These are phyloP conservation scores for Quercus berberidifolia DNA, from an alignment of 306 rosid genomes.

Conservation along the genomic window DNA sequence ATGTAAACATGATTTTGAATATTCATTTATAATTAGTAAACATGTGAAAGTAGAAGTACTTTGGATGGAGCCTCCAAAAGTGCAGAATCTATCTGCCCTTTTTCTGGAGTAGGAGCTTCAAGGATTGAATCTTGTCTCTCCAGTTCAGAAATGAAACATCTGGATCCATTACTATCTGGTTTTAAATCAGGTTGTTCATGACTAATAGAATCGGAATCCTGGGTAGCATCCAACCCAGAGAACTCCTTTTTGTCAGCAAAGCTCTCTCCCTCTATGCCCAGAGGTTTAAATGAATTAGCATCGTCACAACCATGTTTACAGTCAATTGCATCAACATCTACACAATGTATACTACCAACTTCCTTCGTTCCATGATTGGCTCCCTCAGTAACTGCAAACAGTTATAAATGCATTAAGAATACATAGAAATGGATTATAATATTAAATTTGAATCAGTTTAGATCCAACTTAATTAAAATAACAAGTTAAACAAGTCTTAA, in stretches of 20 bases:
- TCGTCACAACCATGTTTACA: slow-evolving; percentile 28
- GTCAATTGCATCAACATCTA: slow-evolving; percentile 38
- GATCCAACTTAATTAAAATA: slow-evolving; percentile 5
- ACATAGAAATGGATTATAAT: not conserved
- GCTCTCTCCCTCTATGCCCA: slow-evolving; percentile 31
- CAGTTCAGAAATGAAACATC: slow-evolving; percentile 15
- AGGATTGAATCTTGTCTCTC: slow-evolving; percentile 32
- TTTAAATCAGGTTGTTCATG: slow-evolving; percentile 26
- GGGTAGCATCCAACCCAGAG: slow-evolving; percentile 25
- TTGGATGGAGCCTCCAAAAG: slow-evolving; percentile 44
- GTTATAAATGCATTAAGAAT: not conserved
- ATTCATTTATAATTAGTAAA: slow-evolving; percentile 6
- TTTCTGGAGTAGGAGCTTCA: slow-evolving; percentile 29
- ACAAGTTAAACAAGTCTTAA: slow-evolving; percentile 5
- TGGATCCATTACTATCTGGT: slow-evolving; percentile 23
- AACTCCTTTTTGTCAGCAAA: slow-evolving; percentile 21
- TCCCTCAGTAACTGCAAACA: slow-evolving; percentile 38
- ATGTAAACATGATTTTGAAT: not conserved
- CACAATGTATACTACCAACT: slow-evolving; percentile 31
- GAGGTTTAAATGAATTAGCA: slow-evolving; percentile 23
- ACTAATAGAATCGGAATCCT: slow-evolving; percentile 21
- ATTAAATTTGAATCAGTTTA: slow-evolving; percentile 5
- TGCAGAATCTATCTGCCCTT: slow-evolving; percentile 35
- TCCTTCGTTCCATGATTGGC: slow-evolving; percentile 28
- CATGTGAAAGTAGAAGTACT: slow-evolving; percentile 40